Base-by-base conservation (phyloP, 768 basidiomycete genomes). In the Lactarius sanguifluus region DNA sequence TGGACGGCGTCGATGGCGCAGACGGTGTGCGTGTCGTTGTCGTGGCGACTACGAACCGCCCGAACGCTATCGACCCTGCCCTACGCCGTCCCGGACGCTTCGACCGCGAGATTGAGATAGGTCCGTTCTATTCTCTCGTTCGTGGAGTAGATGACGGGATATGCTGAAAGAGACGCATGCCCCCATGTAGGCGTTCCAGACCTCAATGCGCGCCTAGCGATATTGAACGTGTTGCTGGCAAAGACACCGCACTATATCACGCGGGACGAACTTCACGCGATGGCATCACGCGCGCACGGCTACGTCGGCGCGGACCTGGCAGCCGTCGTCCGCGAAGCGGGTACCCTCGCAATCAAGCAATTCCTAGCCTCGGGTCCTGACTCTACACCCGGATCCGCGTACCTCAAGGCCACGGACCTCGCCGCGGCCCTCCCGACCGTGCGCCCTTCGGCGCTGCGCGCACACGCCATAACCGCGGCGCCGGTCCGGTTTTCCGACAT, bases 231-330 rank as follows among this genome's bases (percentile, higher is more conserved):
- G 56, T 78, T 98, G 18, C 83, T 98, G 0, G 73, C 83, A 20
- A 90, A 89, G 69, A 90, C 91, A 2, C 96, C 97, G 0, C 87
- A 98, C 72, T 75, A 79, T 4, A 82, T 98, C 66, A 75, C 84
- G 0, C 75, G 78, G 3, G 78, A 80, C 0, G 86, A 91, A 12
- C 83, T 99, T 2, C 78, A 81, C 30, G 70, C 81, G 2, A 77
- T 98, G 20, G 90, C 96, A 0, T 81, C 85, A 13, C 85, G 85
- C 38, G 94, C 95, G 13, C 94, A 99, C 69, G 97, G 97, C 0
- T 98, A 96, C 75, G 97, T 99, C 56, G 97, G 96, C 8, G 97
- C 97, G 6, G 97, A 99, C 76, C 82, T 99, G 54, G 88, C 89
- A 38, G 93, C 95, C 0, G 87, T 98, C 62, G 86, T 98, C 28